Evolutionary conservation across 768 basidiomycete species (phyloP).

Genomic region (Lentinula edodes): DNA sequence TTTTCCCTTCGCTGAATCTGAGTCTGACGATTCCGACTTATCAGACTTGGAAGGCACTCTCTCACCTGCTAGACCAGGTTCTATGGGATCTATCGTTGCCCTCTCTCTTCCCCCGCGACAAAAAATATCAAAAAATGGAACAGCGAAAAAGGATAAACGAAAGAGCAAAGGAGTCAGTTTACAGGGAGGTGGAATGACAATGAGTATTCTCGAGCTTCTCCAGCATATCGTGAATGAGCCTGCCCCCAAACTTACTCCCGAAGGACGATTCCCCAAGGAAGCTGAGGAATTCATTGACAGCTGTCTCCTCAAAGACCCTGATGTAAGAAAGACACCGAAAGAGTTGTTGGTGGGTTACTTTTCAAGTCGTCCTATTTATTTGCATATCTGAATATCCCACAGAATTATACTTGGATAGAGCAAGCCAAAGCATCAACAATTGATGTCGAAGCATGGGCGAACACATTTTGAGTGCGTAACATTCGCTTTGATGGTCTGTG

Average conservation of each 20-base stretch:
- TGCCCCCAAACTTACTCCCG: constrained; percentile 75
- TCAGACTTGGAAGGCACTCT: constrained; percentile 80
- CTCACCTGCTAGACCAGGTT: constrained; percentile 62
- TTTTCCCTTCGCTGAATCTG: constrained; percentile 90
- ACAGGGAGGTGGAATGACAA: constrained; percentile 94
- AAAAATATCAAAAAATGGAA: constrained; percentile 34
- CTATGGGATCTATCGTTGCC: constrained; percentile 38
- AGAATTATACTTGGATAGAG: constrained; percentile 78
- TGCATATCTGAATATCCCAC: neutral
- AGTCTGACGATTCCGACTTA: constrained; percentile 71
- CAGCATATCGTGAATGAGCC: constrained; percentile 99
- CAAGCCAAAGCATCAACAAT: constrained; percentile 52
- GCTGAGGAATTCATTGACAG: constrained; percentile 85
- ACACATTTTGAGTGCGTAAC: constrained; percentile 45
- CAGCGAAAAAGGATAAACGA: constrained; percentile 69
- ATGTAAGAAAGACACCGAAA: constrained; percentile 77
- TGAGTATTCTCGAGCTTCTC: constrained; percentile 94
- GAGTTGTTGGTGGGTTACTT: constrained; percentile 64
- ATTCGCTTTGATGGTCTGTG: neutral
- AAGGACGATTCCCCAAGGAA: constrained; percentile 46
- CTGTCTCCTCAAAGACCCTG: constrained; percentile 89
- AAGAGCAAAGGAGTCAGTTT: constrained; percentile 91
- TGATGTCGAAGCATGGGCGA: constrained; percentile 79
- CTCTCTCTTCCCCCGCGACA: constrained; percentile 18
- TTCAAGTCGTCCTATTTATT: too few species aligned